Evolutionary conservation across 441 rosid species (phyloP), one percentile per base, ranked within the genome.

Genomic region (Bocquillonia castaneifolia): DNA sequence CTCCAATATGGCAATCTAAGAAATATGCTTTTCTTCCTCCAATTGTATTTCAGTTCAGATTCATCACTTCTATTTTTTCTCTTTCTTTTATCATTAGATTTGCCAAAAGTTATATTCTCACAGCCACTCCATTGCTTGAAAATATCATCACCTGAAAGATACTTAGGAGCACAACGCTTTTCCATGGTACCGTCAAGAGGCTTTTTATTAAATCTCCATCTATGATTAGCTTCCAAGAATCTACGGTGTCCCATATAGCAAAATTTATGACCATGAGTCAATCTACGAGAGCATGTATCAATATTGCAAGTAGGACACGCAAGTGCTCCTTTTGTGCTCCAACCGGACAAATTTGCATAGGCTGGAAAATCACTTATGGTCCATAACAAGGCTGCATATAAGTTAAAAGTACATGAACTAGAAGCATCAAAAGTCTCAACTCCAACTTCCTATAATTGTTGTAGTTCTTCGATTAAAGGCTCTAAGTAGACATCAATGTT

Each of bases 1-100:
- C 40, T 66, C 60, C 61, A 66, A 66, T 66, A 66, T 1, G 60
- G 69, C 2, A 66, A 53, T 54, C 47, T 7, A 1, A 32, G 52
- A 51, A 65, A 65, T 17, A 50, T 65, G 22, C 31, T 65, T 23
- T 23, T 10, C 15, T 51, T 66, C 22, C 13, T 18, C 37, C 12
- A 63, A 63, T 63, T 52, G 53, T 65, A 51, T 18, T 32, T 58
- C 14, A 58, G 20, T 58, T 17, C 14, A 18, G 25, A 8, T 58
- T 58, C 62, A 58, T 2, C 3, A 45, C 20, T 45, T 12, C 8
- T 3, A 1, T 17, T 17, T 45, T 2, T 17, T 34, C 44, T 8
- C 15, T 58, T 58, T 32, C 62, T 32, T 58, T 58, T 58, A 0
- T n/a, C 18, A 2, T 6, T 5, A 17, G 0, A n/a, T 14, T 58